Conservation (phyloP, 139 green algal species). For the Micromonas pusilla region DNA sequence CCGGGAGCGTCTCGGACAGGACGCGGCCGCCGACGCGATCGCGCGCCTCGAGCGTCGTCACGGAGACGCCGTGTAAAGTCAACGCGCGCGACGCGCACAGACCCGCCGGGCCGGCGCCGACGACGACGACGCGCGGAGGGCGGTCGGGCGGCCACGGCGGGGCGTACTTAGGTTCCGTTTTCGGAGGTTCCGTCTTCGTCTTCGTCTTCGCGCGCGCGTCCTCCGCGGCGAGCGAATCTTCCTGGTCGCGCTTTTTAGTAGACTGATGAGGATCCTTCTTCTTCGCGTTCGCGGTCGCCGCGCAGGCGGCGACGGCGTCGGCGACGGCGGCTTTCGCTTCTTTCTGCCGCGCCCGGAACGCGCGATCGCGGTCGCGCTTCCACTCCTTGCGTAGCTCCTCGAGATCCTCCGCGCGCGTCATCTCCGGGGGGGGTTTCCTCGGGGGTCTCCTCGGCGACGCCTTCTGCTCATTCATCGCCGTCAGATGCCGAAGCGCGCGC, state of each 20-base stretch:
- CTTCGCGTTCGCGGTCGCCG: slow-evolving; percentile 49
- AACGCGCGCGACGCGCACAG: slow-evolving; percentile 64
- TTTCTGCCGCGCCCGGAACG: too few species aligned
- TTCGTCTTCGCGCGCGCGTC: slow-evolving; percentile 53
- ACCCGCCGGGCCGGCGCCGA: slow-evolving; percentile 74
- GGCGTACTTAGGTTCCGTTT: slow-evolving; percentile 54
- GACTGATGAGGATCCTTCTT: slow-evolving; percentile 33
- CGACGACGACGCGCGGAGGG: slow-evolving; percentile 3
- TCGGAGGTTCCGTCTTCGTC: slow-evolving; percentile 52
- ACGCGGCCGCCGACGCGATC: slow-evolving; percentile 73
- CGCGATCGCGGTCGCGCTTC: too few species aligned
- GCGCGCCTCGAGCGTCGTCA: slow-evolving; percentile 73
- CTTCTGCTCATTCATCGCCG: too few species aligned
- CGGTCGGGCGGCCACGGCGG: too few species aligned
- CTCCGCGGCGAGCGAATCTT: too few species aligned
- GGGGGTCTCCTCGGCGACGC: too few species aligned
- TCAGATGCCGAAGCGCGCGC: too few species aligned
- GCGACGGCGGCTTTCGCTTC: too few species aligned
- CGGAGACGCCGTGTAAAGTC: slow-evolving; percentile 46
- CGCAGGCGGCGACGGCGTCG: too few species aligned
- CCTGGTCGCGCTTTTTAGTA: slow-evolving; percentile 44
- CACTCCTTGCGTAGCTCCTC: too few species aligned
- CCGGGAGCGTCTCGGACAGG: slow-evolving; percentile 40
- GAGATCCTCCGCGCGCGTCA: too few species aligned
- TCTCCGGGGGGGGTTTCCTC: too few species aligned